These are phyloP conservation scores for Candida cerambycidarum DNA, from an alignment of 805 yeast genomes.

Conservation along the genomic window DNA sequence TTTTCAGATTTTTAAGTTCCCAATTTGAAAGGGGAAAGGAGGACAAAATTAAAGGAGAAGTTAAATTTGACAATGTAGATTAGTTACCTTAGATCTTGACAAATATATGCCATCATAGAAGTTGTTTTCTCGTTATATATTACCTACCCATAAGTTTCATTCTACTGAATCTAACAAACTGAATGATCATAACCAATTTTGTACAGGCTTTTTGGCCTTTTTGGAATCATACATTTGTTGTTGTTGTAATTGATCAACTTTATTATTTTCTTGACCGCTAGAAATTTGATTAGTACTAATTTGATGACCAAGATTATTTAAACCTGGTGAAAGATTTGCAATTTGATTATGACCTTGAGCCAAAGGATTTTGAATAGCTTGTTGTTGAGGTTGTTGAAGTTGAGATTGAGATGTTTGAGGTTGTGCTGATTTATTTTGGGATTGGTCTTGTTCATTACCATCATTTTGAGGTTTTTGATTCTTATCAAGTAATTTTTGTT, in stretches of 20 bases:
- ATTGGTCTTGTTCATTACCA: conserved; percentile 16
- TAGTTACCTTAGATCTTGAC: too few species aligned
- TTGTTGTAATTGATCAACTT: conserved; percentile 16
- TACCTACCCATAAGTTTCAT: conserved; percentile 4
- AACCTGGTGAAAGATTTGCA: conserved; percentile 12
- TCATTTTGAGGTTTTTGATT: conserved; percentile 24
- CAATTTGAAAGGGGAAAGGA: conserved; percentile 24
- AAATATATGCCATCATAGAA: too few species aligned
- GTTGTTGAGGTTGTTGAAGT: conserved; percentile 16
- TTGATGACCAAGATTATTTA: conserved; percentile 6
- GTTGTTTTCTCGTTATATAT: conserved; percentile 1
- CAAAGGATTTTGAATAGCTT: conserved; percentile 19
- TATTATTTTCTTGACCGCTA: conserved; percentile 6
- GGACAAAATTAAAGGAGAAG: conserved; percentile 12
- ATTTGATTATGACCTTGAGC: conserved; percentile 12
- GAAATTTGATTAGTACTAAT: neutral
- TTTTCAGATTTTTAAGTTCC: conserved; percentile 58
- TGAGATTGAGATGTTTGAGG: conserved; percentile 15
- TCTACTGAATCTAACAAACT: too few species aligned
- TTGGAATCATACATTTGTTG: conserved; percentile 13
- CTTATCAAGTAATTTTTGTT: conserved; percentile 35
- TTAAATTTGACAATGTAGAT: conserved; percentile 17
- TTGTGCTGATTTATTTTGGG: conserved; percentile 18
- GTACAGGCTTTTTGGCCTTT: conserved; percentile 13
- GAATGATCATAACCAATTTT: conserved; percentile 14